A percentile compares a stretch with the other conserved stretches of the same genome.
phyloP scores from a whole-genome alignment of 2,329 filamentous ascomycete species.

The Trichoderma sp. region DNA sequence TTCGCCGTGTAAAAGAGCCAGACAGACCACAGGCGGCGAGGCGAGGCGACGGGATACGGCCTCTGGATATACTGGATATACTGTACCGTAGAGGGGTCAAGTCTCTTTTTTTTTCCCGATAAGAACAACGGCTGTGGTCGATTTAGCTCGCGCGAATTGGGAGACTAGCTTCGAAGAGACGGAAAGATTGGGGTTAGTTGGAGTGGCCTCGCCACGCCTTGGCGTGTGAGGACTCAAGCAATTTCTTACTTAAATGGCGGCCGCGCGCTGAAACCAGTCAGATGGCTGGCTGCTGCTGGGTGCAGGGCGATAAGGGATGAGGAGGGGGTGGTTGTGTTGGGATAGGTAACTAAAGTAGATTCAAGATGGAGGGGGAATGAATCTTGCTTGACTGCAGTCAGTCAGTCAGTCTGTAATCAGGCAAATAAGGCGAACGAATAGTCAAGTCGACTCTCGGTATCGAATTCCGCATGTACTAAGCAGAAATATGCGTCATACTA shows the following conservation, averaged over 20 bases:
- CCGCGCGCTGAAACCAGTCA: slow-evolving; percentile 11
- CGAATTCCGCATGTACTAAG: neutral
- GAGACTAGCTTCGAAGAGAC: neutral
- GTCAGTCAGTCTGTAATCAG: neutral
- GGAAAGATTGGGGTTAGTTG: slow-evolving; percentile 1
- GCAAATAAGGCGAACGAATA: neutral
- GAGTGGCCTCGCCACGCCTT: slow-evolving; percentile 10
- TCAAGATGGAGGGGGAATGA: neutral
- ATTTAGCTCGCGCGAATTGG: slow-evolving; percentile 19
- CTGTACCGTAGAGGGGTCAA: slow-evolving; percentile 14
- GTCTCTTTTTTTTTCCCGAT: slow-evolving; percentile 17
- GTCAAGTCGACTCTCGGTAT: neutral
- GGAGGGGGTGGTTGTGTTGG: neutral
- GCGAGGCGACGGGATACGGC: neutral
- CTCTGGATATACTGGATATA: neutral
- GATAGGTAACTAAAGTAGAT: neutral
- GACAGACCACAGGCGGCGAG: neutral
- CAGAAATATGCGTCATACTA: too few species aligned
- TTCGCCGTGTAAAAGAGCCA: neutral
- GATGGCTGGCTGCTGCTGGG: neutral
- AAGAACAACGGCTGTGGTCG: slow-evolving; percentile 19
- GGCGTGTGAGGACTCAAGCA: neutral
- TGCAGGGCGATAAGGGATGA: slow-evolving; percentile 18
- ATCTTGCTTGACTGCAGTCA: neutral
- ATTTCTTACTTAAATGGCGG: neutral